phyloP scores from a whole-genome alignment of 805 yeast species.

The Ogataea glucozyma region DNA sequence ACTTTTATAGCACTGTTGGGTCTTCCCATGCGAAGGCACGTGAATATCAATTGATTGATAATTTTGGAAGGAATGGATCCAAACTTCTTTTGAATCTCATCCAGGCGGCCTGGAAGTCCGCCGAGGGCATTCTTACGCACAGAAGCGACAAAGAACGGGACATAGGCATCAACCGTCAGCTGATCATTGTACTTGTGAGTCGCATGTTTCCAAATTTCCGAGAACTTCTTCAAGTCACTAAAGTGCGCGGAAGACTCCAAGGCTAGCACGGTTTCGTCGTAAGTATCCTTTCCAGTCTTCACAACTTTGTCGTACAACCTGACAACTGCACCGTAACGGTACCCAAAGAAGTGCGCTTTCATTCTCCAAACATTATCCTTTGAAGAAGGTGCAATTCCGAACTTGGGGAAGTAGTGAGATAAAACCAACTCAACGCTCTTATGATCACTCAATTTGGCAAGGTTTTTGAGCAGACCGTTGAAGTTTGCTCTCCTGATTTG shows the following conservation, averaged over 20 bases:
- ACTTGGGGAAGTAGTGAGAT: slow-evolving; percentile 26
- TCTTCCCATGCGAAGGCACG: slow-evolving; percentile 20
- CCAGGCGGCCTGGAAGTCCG: slow-evolving; percentile 18
- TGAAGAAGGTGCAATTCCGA: slow-evolving; percentile 17
- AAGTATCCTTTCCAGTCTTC: slow-evolving; percentile 11
- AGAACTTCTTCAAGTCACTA: slow-evolving; percentile 18
- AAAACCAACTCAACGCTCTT: slow-evolving; percentile 27
- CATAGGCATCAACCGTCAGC: slow-evolving; percentile 22
- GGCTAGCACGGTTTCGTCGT: slow-evolving; percentile 23
- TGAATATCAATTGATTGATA: slow-evolving; percentile 31
- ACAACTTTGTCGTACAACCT: slow-evolving; percentile 17
- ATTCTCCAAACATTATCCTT: slow-evolving; percentile 29
- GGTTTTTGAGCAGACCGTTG: slow-evolving; percentile 21
- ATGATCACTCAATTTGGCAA: slow-evolving; percentile 28
- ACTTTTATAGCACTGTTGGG: slow-evolving; percentile 24
- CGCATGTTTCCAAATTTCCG: slow-evolving; percentile 23
- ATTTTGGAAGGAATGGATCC: slow-evolving; percentile 23
- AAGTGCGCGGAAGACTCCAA: slow-evolving; percentile 26
- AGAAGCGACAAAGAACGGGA: slow-evolving; percentile 24
- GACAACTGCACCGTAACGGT: slow-evolving; percentile 26
- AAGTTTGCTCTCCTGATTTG: slow-evolving; percentile 17
- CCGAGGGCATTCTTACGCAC: slow-evolving; percentile 20
- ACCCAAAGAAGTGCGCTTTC: slow-evolving; percentile 26
- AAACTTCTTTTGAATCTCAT: slow-evolving; percentile 14
- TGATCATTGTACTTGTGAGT: slow-evolving; percentile 11